Base-by-base conservation (phyloP, 352 stramenopile genomes). In the Phytophthora chlamydospora region DNA sequence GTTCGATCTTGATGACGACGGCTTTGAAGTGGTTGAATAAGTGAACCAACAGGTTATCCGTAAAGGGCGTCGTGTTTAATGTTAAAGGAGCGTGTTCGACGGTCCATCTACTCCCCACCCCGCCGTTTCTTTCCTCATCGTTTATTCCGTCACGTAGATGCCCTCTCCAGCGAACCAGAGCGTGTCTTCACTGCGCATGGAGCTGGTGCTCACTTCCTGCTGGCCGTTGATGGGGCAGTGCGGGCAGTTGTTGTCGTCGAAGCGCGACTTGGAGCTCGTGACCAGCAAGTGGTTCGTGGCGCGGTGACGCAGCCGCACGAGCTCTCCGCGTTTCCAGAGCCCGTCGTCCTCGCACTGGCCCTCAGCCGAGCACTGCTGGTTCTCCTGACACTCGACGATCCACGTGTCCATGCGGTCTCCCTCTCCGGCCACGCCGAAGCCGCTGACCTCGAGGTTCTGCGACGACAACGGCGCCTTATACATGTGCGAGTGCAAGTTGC, bases 171-270 rank as follows among this genome's bases (percentile, higher is more conserved):
- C 86, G 39, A 89, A 92, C 86, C 86, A 95, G 24, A 91, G 58
- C 46, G 82, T 83, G 47, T 69, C 62, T 33, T 83, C 79, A n/a
- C 67, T 60, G 46, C 73, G 77, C 13, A 73, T 64, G n/a, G 71
- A 58, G 32, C 56, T 80, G 0, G 77, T 77, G 57, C 82, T 93
- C 38, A 95, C 86, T 71, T 95, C 82, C 62, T 95, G 86, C 66
- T 95, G 86, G 16, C 86, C 86, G 58, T 92, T 91, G 65, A 95
- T 95, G 43, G 86, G 86, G 53, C 86, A 95, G 24, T 69, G 75
- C 14, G 84, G 84, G 44, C 86, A 95, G 65, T 95, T 95, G 33
- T 58, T 86, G 71, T 92, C 73, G 59, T 95, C 79, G 56, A 92
- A 95, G 16, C 82, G 78, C 34, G 66, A 60, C 29, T 39, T 66